Percentiles rank a stretch among this genome's conserved stretches.
These are phyloP conservation scores for Aspergillus tamarii DNA, from an alignment of 2,329 filamentous ascomycete genomes.

Conservation along the genomic window DNA sequence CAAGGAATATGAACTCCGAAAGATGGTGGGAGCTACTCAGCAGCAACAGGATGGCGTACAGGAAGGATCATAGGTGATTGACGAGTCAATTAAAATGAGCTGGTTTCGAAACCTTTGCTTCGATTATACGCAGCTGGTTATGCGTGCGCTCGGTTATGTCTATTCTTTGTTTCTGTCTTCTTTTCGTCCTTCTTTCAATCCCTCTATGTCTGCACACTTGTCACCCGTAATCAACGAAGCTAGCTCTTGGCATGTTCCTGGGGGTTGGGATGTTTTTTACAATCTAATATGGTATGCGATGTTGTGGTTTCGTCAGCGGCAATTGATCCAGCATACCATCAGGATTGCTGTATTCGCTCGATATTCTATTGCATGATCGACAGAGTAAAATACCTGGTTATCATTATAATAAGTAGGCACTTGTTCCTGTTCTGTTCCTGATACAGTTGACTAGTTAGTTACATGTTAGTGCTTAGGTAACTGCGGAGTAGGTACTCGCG, in stretches of 20 bases:
- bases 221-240: background rate
- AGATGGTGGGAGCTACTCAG: constrained; percentile 74
- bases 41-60: constrained; percentile 39
- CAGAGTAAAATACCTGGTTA: background rate
- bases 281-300: background rate
- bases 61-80: constrained; percentile 24
- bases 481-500: background rate
- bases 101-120: constrained; percentile 7
- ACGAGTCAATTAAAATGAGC: background rate
- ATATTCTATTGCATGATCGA: background rate
- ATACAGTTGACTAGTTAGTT: no score
- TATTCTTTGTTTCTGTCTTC: constrained; percentile 9
- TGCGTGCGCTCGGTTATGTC: constrained; percentile 18
- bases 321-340: background rate
- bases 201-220: background rate
- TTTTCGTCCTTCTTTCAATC: background rate
- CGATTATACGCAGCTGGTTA: constrained; percentile 27
- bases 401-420: background rate
- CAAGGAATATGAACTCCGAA: constrained; percentile 85
- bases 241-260: background rate
- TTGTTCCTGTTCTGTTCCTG: background rate
- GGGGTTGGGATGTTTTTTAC: background rate
- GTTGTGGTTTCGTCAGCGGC: background rate
- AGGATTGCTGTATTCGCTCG: background rate
- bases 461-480: background rate